Percentiles rank a stretch among this genome's conserved stretches.
phyloP scores from a whole-genome alignment of 371 early-diverging fungal species.

The Rhizopus delemar region DNA sequence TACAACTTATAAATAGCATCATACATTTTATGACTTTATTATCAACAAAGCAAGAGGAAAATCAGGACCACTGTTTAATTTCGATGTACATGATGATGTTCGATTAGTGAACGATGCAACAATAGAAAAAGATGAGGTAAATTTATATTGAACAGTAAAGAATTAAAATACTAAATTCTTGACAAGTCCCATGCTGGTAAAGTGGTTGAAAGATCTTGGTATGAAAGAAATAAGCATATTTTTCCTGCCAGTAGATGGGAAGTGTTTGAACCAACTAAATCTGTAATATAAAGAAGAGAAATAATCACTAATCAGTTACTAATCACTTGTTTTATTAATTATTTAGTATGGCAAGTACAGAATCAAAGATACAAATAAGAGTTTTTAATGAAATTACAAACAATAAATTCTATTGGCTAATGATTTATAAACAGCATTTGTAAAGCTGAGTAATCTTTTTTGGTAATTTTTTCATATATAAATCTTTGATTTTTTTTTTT shows the following conservation, averaged over 20 bases:
- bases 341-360: slow-evolving; percentile 76
- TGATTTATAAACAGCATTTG: not conserved
- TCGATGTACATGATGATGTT: slow-evolving; percentile 94
- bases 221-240: slow-evolving; percentile 95
- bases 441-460: not conserved
- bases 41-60: slow-evolving; percentile 95
- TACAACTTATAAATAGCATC: slow-evolving; percentile 60
- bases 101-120: slow-evolving; percentile 84
- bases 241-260: slow-evolving; percentile 96
- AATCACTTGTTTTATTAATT: not conserved
- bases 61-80: slow-evolving; percentile 91
- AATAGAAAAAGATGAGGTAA: slow-evolving; percentile 84
- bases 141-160: not conserved
- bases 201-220: slow-evolving; percentile 91
- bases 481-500: not conserved
- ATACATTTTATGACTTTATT: slow-evolving; percentile 95
- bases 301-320: slow-evolving; percentile 5
- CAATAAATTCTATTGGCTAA: not conserved
- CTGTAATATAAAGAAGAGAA: slow-evolving; percentile 36
- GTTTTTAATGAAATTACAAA: not conserved
- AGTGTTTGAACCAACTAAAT: slow-evolving; percentile 87
- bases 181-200: slow-evolving; percentile 91
- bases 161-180: not conserved
- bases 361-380: slow-evolving; percentile 17
- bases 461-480: not conserved